Percentiles rank a stretch among this genome's conserved stretches.
Evolutionary conservation across 2,329 filamentous ascomycete genomes (phyloP).

Genomic region (Plenodomus biglobosus): DNA sequence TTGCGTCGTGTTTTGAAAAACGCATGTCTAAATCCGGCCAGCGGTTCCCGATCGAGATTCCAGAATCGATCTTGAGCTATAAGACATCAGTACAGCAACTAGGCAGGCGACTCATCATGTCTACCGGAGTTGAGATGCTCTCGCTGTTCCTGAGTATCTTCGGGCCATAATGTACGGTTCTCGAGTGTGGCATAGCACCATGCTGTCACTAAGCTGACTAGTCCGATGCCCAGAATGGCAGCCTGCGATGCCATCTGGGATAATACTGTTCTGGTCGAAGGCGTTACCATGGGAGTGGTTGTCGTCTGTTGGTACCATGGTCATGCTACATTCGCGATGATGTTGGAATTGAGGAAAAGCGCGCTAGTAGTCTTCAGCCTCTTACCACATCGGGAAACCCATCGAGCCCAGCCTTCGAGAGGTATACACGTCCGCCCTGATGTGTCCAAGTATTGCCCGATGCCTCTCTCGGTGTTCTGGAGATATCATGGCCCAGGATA

Average conservation of each 20-base stretch:
- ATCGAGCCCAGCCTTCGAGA: too few species aligned
- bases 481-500: too few species aligned
- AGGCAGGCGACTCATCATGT: not conserved
- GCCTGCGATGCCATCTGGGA: constrained; percentile 23
- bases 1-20: constrained; percentile 55
- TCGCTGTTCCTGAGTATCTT: constrained; percentile 31
- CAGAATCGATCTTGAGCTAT: constrained; percentile 57
- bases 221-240: constrained; percentile 38
- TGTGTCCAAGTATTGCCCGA: not conserved
- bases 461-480: too few species aligned
- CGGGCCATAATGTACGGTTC: constrained; percentile 33
- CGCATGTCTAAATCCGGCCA: constrained; percentile 52
- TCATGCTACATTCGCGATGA: not conserved
- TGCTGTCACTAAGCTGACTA: constrained; percentile 27
- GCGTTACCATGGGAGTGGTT: not conserved
- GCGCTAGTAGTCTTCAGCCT: not conserved
- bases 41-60: constrained; percentile 53
- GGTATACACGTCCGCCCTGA: too few species aligned
- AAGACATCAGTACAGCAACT: constrained; percentile 5
- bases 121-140: constrained; percentile 31
- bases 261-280: constrained; percentile 2
- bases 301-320: not conserved
- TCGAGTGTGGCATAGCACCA: constrained; percentile 24
- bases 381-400: not conserved
- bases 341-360: not conserved